Percentiles rank a stretch among this genome's conserved stretches.
Conservation (phyloP, 345 rosid species). For the Diplotaxis tenuifolia region DNA sequence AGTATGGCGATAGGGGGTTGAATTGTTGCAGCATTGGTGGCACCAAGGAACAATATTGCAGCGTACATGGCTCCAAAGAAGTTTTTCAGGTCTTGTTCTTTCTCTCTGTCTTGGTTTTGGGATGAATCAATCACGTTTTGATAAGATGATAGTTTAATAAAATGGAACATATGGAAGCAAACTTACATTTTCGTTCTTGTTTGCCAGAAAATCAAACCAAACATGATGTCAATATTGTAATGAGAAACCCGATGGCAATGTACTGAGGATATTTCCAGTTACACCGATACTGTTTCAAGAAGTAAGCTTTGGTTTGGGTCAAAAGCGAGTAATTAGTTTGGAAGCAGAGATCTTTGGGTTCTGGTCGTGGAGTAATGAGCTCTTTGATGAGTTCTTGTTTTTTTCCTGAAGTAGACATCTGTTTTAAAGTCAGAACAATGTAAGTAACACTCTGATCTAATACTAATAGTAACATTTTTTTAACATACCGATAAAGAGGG, state of each 20-base stretch:
- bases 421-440: neutral
- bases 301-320: conserved; percentile 58
- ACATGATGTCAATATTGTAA: conserved; percentile 55
- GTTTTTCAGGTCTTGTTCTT: too few relatives aligned
- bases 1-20: too few relatives aligned
- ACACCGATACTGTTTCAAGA: conserved; percentile 61
- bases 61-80: too few relatives aligned
- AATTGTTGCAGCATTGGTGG: too few relatives aligned
- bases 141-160: neutral
- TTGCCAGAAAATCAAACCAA: conserved; percentile 74
- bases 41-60: too few relatives aligned
- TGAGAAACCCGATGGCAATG: conserved; percentile 63
- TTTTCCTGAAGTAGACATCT: conserved; percentile 46
- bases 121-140: too few relatives aligned
- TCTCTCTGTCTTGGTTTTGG: too few relatives aligned
- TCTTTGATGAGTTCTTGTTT: conserved; percentile 61
- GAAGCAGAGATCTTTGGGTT: conserved; percentile 62
- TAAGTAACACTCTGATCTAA: neutral
- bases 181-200: conserved; percentile 55
- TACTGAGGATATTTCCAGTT: conserved; percentile 76
- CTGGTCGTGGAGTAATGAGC: conserved; percentile 54
- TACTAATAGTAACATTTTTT: neutral
- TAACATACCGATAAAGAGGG: too few relatives aligned
- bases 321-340: conserved; percentile 57
- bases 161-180: neutral